phyloP scores from a whole-genome alignment of 2,329 filamentous ascomycete genomes.

The Colletotrichum endophyticum region DNA sequence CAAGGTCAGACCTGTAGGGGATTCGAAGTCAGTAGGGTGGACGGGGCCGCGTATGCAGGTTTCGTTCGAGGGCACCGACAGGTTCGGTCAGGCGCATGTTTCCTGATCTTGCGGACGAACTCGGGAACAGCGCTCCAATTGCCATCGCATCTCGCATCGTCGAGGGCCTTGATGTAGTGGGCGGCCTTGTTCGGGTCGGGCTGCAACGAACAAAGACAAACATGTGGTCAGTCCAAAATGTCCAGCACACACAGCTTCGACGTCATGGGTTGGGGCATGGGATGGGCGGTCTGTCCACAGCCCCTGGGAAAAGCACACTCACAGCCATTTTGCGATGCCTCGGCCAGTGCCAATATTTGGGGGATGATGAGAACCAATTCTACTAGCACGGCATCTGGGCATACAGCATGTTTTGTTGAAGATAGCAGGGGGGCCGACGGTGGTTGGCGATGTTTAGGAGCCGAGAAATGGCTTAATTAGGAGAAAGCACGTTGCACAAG shows the following conservation, averaged over 20 bases:
- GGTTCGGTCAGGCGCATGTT: constrained; percentile 84
- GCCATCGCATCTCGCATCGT: constrained; percentile 85
- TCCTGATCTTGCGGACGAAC: constrained; percentile 89
- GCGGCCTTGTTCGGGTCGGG: constrained; percentile 69
- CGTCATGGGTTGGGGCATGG: constrained; percentile 14
- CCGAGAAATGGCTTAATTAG: constrained; percentile 10
- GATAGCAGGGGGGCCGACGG: background rate
- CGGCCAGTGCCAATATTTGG: background rate
- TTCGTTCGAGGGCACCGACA: constrained; percentile 62
- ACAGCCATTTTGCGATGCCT: constrained; percentile 38
- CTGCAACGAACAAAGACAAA: constrained; percentile 11
- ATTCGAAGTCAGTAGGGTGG: constrained; percentile 22
- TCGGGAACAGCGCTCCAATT: constrained; percentile 88
- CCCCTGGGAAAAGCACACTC: constrained; percentile 23
- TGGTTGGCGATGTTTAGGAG: constrained; percentile 13
- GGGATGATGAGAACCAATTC: constrained; percentile 5
- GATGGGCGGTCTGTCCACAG: background rate
- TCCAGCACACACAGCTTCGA: background rate
- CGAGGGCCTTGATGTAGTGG: constrained; percentile 82
- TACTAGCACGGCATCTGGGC: constrained; percentile 15
- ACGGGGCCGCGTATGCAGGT: background rate
- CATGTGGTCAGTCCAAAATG: background rate
- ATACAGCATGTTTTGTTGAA: constrained; percentile 6
- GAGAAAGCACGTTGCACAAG: constrained; percentile 18
- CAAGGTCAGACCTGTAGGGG: constrained; percentile 65